Conservation (phyloP, 495 filamentous ascomycete genomes). For the Penicillium verhagenii region DNA sequence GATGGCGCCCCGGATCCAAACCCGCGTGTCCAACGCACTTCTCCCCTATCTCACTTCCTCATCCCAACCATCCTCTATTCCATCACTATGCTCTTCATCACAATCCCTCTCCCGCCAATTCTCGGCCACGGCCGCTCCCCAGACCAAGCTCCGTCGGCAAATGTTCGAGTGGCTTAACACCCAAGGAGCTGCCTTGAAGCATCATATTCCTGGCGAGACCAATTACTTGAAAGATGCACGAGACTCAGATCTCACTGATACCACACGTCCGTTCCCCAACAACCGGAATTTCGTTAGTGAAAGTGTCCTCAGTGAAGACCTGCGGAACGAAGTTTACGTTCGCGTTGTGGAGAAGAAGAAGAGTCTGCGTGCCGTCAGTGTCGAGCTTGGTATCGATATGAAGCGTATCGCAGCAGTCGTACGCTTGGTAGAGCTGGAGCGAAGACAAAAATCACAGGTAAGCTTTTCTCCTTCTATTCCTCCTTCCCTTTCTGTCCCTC, state of each 20-base stretch:
- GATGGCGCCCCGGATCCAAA: constrained; percentile 49
- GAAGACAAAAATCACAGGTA: constrained; percentile 72
- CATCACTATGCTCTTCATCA: constrained; percentile 19
- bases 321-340: constrained; percentile 73
- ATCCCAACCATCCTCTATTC: constrained; percentile 15
- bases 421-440: constrained; percentile 83
- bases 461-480: constrained; percentile 26
- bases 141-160: constrained; percentile 50
- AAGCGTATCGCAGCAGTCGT: constrained; percentile 86
- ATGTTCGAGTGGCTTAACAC: constrained; percentile 70
- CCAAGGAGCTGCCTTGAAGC: constrained; percentile 53
- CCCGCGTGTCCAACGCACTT: constrained; percentile 37
- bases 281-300: constrained; percentile 72
- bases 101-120: constrained; percentile 41
- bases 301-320: constrained; percentile 70
- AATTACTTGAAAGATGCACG: constrained; percentile 58
- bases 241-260: constrained; percentile 16
- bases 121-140: constrained; percentile 42
- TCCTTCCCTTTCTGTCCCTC: constrained; percentile 5
- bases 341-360: constrained; percentile 61
- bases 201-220: constrained; percentile 56
- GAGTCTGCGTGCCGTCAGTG: constrained; percentile 76
- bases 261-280: constrained; percentile 63
- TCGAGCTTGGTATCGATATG: constrained; percentile 75
- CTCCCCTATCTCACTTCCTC: constrained; percentile 38